A percentile compares a stretch with the other conserved stretches of the same genome.
Evolutionary conservation across 345 rosid species (phyloP).

Genomic region (Trapa bicornis): DNA sequence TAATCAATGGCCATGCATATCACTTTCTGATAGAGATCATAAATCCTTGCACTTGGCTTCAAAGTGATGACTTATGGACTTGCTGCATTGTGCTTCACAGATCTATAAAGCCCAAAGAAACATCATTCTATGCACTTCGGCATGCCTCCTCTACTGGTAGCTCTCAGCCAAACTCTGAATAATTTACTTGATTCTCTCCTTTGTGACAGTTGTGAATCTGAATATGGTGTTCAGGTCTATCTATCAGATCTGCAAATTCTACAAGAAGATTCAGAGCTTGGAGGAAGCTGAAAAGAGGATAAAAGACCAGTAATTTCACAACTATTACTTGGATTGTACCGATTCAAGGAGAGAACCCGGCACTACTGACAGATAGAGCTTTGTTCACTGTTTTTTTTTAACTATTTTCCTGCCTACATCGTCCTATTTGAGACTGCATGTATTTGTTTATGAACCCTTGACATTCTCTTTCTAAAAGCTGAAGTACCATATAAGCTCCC

Average conservation of each 20-base stretch:
- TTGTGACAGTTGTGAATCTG: neutral
- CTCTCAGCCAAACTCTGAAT: neutral
- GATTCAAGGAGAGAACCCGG: neutral
- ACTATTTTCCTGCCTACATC: too few relatives aligned
- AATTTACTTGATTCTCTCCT: neutral
- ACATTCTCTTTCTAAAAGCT: too few relatives aligned
- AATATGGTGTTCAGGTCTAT: neutral
- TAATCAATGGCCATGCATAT: neutral
- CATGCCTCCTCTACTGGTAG: constrained; percentile 75
- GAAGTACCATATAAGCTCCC: too few relatives aligned
- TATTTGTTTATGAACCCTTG: too few relatives aligned
- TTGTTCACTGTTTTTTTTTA: too few relatives aligned
- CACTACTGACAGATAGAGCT: neutral
- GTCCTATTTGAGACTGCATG: too few relatives aligned
- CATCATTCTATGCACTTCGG: constrained; percentile 51
- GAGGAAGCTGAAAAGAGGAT: neutral
- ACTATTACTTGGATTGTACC: neutral
- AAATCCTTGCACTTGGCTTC: neutral
- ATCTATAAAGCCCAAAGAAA: constrained; percentile 73
- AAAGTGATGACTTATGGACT: neutral
- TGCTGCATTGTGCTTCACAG: constrained; percentile 22
- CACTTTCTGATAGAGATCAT: neutral
- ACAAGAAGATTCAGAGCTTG: constrained; percentile 3
- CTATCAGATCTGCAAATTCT: constrained; percentile 1
- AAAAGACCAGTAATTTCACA: neutral